Percentiles rank a stretch among this genome's conserved stretches.
Evolutionary conservation across 768 basidiomycete species (phyloP).

Genomic region (Asterophora lycoperdoides): DNA sequence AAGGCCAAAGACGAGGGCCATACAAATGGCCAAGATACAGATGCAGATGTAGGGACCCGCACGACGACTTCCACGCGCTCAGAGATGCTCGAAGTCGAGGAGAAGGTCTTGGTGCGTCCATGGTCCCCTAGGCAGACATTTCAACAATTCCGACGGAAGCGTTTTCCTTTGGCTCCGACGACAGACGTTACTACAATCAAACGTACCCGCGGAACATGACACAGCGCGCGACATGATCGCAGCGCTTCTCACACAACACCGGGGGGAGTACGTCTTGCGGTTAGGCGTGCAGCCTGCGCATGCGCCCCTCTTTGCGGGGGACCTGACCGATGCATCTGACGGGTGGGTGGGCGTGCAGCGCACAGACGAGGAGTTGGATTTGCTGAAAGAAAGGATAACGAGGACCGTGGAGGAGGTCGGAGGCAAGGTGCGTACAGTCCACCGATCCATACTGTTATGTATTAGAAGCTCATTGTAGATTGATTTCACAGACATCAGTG

Average conservation of each 20-base stretch:
- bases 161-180: conserved; percentile 2
- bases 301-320: conserved; percentile 50
- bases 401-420: conserved; percentile 70
- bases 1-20: conserved; percentile 36
- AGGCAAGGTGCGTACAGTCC: conserved; percentile 52
- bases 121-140: neutral
- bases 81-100: conserved; percentile 46
- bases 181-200: conserved; percentile 45
- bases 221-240: conserved; percentile 62
- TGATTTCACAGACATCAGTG: conserved; percentile 43
- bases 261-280: conserved; percentile 73
- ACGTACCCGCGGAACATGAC: conserved; percentile 40
- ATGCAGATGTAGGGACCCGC: neutral
- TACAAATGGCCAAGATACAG: conserved; percentile 13
- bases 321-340: conserved; percentile 40
- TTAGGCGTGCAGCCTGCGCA: conserved; percentile 67
- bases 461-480: neutral
- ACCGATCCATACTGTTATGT: neutral
- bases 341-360: conserved; percentile 54
- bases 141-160: conserved; percentile 2
- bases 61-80: conserved; percentile 12
- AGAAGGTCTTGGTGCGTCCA: conserved; percentile 46
- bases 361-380: conserved; percentile 49
- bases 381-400: conserved; percentile 39
- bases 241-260: conserved; percentile 57